Conservation (phyloP, 108 stramenopile genomes). For the Discostella stelligeroides region DNA sequence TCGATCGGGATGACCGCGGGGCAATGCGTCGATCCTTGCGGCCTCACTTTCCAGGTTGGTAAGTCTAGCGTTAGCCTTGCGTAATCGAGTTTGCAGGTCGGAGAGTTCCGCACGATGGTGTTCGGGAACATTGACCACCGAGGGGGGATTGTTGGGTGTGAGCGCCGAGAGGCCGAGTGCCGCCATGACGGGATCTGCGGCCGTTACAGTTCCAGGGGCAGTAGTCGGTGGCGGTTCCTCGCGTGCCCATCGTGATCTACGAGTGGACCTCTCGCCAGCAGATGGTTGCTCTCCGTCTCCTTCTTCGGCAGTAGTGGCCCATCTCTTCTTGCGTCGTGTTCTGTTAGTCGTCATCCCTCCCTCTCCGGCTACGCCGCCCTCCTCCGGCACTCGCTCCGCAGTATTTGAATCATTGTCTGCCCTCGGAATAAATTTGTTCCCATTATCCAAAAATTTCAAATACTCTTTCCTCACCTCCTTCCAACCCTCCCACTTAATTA, state of each 20-base stretch:
- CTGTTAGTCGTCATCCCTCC: too few relatives aligned
- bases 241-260: constrained; percentile 74
- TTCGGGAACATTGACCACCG: not conserved
- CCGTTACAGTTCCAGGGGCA: constrained; percentile 15
- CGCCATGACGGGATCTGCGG: constrained; percentile 34
- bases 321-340: not conserved
- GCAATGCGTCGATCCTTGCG: constrained; percentile 75
- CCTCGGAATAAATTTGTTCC: constrained; percentile 51
- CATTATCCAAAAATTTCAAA: constrained; percentile 60
- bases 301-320: constrained; percentile 1
- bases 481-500: constrained; percentile 87
- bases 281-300: constrained; percentile 12
- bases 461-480: constrained; percentile 68
- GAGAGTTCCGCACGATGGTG: constrained; percentile 16
- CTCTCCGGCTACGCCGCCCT: not conserved
- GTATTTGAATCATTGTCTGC: constrained; percentile 35
- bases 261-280: constrained; percentile 28
- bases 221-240: constrained; percentile 37
- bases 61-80: constrained; percentile 66
- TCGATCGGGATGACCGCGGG: constrained; percentile 80
- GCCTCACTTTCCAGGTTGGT: constrained; percentile 74
- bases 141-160: constrained; percentile 3
- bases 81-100: constrained; percentile 58
- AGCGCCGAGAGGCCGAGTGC: constrained; percentile 41
- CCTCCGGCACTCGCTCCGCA: not conserved